Evolutionary conservation across 1,284 basidiomycete genomes (phyloP).

Genomic region (Moesziomyces sp.): DNA sequence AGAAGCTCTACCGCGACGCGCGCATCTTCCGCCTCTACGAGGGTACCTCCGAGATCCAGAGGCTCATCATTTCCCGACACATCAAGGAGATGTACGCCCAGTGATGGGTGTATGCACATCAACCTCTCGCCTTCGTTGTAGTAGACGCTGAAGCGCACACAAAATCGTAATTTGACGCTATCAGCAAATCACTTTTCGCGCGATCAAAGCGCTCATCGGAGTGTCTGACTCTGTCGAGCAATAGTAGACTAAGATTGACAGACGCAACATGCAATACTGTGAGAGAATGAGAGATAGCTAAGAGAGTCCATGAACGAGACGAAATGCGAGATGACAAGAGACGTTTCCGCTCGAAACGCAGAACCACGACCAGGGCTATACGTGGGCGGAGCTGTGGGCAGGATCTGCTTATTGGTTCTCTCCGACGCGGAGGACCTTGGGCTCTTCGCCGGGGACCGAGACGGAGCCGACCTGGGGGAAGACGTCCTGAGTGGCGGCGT

Average conservation of each 20-base stretch:
- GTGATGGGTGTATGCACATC: constrained; percentile 26
- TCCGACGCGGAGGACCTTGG: constrained; percentile 28
- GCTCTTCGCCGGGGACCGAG: constrained; percentile 27
- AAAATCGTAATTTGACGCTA: background rate
- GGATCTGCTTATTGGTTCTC: constrained; percentile 7
- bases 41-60: constrained; percentile 66
- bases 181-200: no score
- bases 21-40: constrained; percentile 64
- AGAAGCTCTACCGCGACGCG: constrained; percentile 71
- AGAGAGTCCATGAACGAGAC: background rate
- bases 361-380: background rate
- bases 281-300: background rate
- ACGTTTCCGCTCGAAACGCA: no score
- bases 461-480: constrained; percentile 29
- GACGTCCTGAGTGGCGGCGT: constrained; percentile 4
- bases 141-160: background rate
- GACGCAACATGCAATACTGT: background rate
- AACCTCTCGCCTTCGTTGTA: background rate
- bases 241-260: background rate
- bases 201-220: no score
- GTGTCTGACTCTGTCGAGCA: no score
- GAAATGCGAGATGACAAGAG: no score
- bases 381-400: no score
- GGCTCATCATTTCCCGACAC: constrained; percentile 60
- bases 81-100: constrained; percentile 60